Evolutionary conservation across 2,329 filamentous ascomycete genomes (phyloP).

Genomic region (Herpotrichia juniperi): DNA sequence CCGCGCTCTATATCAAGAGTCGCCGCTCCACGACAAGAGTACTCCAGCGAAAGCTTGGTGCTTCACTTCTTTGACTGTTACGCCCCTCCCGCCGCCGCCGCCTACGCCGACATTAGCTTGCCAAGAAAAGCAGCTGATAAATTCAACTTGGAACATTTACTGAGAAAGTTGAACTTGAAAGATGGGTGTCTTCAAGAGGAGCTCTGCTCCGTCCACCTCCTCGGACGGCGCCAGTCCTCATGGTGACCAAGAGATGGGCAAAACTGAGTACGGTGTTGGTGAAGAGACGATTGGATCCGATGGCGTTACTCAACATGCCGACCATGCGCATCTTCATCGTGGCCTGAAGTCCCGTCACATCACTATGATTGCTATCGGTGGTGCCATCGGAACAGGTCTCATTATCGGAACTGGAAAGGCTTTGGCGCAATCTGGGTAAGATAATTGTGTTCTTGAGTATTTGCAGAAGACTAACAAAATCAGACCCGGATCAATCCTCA

Average conservation of each 20-base stretch:
- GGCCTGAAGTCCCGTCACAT: slow-evolving; percentile 62
- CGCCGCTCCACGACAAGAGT: slow-evolving; percentile 1
- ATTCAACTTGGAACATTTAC: background rate
- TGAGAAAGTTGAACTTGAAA: slow-evolving; percentile 3
- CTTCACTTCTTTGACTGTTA: slow-evolving; percentile 6
- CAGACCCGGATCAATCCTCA: slow-evolving; percentile 70
- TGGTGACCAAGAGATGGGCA: slow-evolving; percentile 21
- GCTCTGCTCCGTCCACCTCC: slow-evolving; percentile 20
- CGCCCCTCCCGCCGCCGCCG: slow-evolving; percentile 14
- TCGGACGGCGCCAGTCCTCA: slow-evolving; percentile 37
- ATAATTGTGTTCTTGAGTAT: background rate
- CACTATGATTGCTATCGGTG: slow-evolving; percentile 73
- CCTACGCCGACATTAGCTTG: slow-evolving; percentile 9
- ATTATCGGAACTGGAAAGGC: slow-evolving; percentile 69
- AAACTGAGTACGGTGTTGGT: slow-evolving; percentile 29
- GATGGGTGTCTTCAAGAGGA: slow-evolving; percentile 38
- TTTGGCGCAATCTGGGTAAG: slow-evolving; percentile 53
- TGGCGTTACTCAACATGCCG: slow-evolving; percentile 32
- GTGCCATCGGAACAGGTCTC: slow-evolving; percentile 74
- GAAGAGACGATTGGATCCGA: slow-evolving; percentile 20
- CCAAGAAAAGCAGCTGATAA: slow-evolving; percentile 4
- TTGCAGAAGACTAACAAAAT: slow-evolving; percentile 19
- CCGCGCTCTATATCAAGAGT: slow-evolving; percentile 8
- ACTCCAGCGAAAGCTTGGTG: background rate
- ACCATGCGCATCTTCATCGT: slow-evolving; percentile 54